Base-by-base conservation (phyloP, 2,329 filamentous ascomycete species). In the Colletotrichum euphorbiae region DNA sequence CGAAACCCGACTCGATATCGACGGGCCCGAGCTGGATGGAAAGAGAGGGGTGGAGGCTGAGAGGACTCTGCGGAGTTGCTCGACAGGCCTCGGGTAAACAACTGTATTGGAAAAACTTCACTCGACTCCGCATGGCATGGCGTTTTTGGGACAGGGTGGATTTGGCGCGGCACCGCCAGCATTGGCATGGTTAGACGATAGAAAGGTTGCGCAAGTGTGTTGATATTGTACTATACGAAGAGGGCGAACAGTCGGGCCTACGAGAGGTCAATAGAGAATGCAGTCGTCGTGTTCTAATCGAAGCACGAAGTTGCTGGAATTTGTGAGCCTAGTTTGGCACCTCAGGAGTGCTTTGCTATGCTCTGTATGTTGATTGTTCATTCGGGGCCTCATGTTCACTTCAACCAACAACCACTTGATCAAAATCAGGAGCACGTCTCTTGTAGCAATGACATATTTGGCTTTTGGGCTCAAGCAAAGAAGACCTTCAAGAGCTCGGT, bases 71-170 rank as follows among this genome's bases (percentile, higher is more conserved):
- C 7, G 45, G 21, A 3, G 43, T 31, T 33, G 7, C 56, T 42
- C 17, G 28, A 45, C 42, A 62, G 50, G 65, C 31, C 40, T 65
- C 24, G 42, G 33, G 19, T 43, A 57, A 7, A 48, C 36, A 24
- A 59, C 54, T 69, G 42, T 69, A 66, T 66, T 69, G 66, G 61
- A 66, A 69, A 61, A 69, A 70, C 67, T 71, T 71, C 69, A 70
- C 69, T 71, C 67, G 67, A 70, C 69, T 71, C 69, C 67, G 69
- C 69, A 71, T 71, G 69, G 69, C 69, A 71, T 68, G 69, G 69
- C 69, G 69, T 71, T 71, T 62, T 59, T 62, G 42, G 62, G 67
- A n/a, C 59, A 36, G 45, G 59, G 66, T 59, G 63, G 50, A 55
- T 52, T 50, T 36, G 61, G 66, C 65, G 60, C 40, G 60, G 66